Evolutionary conservation across 1,284 basidiomycete species (phyloP).

Genomic region (Trichosporon ovoides): DNA sequence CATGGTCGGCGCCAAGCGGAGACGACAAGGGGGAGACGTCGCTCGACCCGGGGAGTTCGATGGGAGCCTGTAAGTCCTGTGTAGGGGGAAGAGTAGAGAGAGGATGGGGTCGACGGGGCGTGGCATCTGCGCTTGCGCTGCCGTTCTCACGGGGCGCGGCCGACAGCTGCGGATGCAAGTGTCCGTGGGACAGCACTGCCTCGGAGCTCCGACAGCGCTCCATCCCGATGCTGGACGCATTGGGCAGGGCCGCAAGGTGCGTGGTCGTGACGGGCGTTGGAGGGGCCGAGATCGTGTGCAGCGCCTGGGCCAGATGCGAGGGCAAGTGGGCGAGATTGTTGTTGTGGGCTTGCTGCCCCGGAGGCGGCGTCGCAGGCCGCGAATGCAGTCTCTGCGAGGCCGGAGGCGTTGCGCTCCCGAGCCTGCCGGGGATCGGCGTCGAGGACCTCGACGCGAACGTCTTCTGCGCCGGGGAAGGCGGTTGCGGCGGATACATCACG

Average conservation of each 20-base stretch:
- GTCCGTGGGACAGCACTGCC: conserved; percentile 23
- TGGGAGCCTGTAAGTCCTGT: background rate
- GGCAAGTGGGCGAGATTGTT: conserved; percentile 6
- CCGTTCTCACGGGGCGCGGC: conserved; percentile 4
- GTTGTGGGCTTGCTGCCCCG: background rate
- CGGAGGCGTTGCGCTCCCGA: conserved; percentile 16
- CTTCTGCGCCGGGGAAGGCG: conserved; percentile 14
- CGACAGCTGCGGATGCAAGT: conserved; percentile 10
- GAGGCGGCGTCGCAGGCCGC: conserved; percentile 20
- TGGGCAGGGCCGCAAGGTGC: conserved; percentile 31
- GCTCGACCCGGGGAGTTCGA: background rate
- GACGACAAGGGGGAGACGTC: conserved; percentile 11
- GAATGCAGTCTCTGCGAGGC: conserved; percentile 20
- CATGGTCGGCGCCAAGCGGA: conserved; percentile 8
- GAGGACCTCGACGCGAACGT: conserved; percentile 19
- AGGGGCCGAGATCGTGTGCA: conserved; percentile 40
- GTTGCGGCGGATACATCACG: conserved; percentile 17
- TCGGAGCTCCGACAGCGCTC: conserved; percentile 43
- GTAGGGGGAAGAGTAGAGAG: conserved; percentile 5
- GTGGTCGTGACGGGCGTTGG: conserved; percentile 43
- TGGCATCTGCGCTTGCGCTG: conserved; percentile 12
- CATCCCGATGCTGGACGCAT: conserved; percentile 29
- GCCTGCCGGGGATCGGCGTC: conserved; percentile 14
- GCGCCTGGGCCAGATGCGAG: conserved; percentile 15
- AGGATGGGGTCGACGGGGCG: conserved; percentile 20